Evolutionary conservation across 2,329 filamentous ascomycete genomes (phyloP), one percentile per base, ranked within the genome.

Genomic region (Colletotrichum sublineola): DNA sequence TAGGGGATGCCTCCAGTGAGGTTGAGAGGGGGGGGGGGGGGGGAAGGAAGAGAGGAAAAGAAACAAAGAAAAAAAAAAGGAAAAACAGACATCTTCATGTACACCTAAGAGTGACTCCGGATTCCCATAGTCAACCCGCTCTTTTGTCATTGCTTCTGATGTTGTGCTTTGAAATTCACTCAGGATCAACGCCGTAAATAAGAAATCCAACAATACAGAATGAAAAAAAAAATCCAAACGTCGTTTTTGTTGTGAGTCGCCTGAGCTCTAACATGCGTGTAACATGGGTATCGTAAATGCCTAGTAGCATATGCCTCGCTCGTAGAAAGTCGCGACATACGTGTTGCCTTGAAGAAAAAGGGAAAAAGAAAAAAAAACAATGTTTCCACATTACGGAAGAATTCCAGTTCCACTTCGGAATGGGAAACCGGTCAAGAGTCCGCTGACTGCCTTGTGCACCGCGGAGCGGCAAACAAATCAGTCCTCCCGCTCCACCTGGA

Each of bases 401-500:
- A 8, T 14, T 1, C 29, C 29, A 18, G 33, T 31, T 24, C 0
- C 12, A 4, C 2, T 11, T 29, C 14, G 31, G 15, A 29, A 20
- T 2, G n/a, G n/a, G 5, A 14, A 31, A 18, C 14, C 12, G 6
- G n/a, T 40, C 12, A 6, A 29, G 6, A 15, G 12, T 18, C 14
- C 55, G 36, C 12, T 29, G 5, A 40, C 33, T 14, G 18, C 3
- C 15, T 20, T 57, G 44, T 63, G 29, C 58, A 20, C 20, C 20
- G 61, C 33, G 42, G 18, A 7, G 18, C 20, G 3, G 8, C 0
- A 33, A n/a, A 8, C 52, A 79, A 12, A 11, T 78, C 46, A 74
- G 9, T 67, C 61, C 56, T 75, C 90, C 57, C 91, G 81, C 82
- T 94, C 93, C 38, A 93, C 92, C 79, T 95, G 90, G 77, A 97